Base-by-base conservation (phyloP, 768 basidiomycete species). In the Mycena epipterygia region DNA sequence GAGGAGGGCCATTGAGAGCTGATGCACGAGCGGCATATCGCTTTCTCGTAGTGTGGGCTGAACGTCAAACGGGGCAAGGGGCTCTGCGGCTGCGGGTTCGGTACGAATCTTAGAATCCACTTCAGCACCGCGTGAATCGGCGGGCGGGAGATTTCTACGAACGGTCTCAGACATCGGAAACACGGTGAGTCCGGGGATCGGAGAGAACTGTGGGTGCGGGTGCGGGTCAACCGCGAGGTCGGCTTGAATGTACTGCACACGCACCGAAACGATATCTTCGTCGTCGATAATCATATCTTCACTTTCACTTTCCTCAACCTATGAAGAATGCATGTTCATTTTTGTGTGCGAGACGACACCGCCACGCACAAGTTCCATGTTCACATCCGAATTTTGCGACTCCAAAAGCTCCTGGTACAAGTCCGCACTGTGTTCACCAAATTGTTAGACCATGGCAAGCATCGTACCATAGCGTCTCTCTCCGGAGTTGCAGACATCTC, bases 1-100 rank as follows among this genome's bases (percentile, higher is more conserved):
- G 51, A 72, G 72, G 21, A 81, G 64, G 51, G 81, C 79, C 21
- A 68, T 63, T 6, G 74, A 77, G 12, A 84, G 75, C 37, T 64
- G 55, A 13, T 75, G 70, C 4, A 75, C 71, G 42, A 61, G 55
- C 2, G 62, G 64, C 0, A 17, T 30, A 13, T 71, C 59, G 2
- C 33, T 44, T 13, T 65, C 37, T 30, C 62, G 49, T 16, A 57
- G 41, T 13, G 56, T 21, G 14, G 14, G 39, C 14, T 63, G 27
- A 39, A 39, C 62, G 27, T 63, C 27, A 19, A 21, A 51, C 35
- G 30, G 5, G 30, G 25, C 17, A 25, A 39, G 16, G 17, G 6
- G 19, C 9, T 42, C 35, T n/a, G n/a, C n/a, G n/a, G n/a, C n/a
- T n/a, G n/a, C n/a, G n/a, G n/a, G n/a, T 13, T 60, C 51, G 23